Evolutionary conservation across 2,329 filamentous ascomycete genomes (phyloP).

Genomic region (Tolypocladium tundrense): DNA sequence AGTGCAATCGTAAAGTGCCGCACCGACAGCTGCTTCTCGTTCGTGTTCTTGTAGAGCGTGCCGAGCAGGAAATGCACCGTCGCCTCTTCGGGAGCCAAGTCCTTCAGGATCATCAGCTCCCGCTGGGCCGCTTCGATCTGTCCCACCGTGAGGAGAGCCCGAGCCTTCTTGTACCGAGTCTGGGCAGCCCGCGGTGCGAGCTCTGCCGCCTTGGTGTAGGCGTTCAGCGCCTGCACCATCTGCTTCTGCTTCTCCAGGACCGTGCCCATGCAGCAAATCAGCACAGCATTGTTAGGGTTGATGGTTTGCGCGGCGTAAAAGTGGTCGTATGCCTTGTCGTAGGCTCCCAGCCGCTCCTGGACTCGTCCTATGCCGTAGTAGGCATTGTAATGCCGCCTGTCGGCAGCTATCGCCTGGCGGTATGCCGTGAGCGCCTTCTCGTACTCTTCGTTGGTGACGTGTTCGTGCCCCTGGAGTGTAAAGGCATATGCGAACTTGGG

Average conservation of each 20-base stretch:
- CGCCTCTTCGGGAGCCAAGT: conserved; percentile 85
- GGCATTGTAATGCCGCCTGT: conserved; percentile 91
- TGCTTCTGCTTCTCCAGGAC: conserved; percentile 86
- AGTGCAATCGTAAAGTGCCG: conserved; percentile 89
- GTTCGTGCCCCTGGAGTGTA: conserved; percentile 91
- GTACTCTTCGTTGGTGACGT: conserved; percentile 92
- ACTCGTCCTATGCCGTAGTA: conserved; percentile 84
- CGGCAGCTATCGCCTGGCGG: conserved; percentile 73
- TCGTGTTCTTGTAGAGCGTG: conserved; percentile 64
- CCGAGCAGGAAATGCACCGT: conserved; percentile 94
- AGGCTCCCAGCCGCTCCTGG: conserved; percentile 83
- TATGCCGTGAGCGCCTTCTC: conserved; percentile 88
- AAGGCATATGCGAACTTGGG: conserved; percentile 91
- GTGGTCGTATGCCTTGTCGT: conserved; percentile 83
- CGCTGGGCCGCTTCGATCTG: conserved; percentile 62
- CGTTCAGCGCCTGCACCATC: conserved; percentile 63
- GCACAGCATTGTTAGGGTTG: conserved; percentile 86
- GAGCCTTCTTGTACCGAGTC: conserved; percentile 86
- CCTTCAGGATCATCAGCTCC: conserved; percentile 81
- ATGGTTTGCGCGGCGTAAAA: conserved; percentile 81
- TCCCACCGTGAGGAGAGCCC: conserved; percentile 68
- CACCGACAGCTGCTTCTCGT: conserved; percentile 70
- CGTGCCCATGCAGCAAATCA: conserved; percentile 86
- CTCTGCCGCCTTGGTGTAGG: conserved; percentile 74
- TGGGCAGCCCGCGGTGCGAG: conserved; percentile 73